A percentile compares a stretch with the other conserved stretches of the same genome.
Evolutionary conservation across 2,329 filamentous ascomycete genomes (phyloP).

Genomic region (Colletotrichum sp.): DNA sequence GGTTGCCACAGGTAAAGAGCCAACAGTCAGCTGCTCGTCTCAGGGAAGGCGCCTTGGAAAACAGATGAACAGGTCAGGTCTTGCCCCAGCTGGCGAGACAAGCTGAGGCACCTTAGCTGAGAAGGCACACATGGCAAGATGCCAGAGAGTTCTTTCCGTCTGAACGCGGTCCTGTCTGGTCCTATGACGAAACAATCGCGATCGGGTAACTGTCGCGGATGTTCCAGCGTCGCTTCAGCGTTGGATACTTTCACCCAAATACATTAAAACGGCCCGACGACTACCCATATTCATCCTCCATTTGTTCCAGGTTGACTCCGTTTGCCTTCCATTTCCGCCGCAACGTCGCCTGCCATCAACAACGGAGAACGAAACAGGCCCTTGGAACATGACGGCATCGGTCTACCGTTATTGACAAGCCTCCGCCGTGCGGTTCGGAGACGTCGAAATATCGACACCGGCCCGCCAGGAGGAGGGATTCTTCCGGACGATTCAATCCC

Average conservation of each 20-base stretch:
- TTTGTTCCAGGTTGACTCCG: neutral
- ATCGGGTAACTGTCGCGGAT: neutral
- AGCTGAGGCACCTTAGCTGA: neutral
- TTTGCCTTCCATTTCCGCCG: neutral
- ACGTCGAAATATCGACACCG: neutral
- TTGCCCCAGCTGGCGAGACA: neutral
- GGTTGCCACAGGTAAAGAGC: neutral
- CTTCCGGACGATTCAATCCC: neutral
- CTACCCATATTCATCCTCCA: neutral
- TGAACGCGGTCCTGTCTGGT: neutral
- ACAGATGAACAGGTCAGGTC: slow-evolving; percentile 1
- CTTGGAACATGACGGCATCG: neutral
- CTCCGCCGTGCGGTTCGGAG: neutral
- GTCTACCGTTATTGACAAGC: neutral
- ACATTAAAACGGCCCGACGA: neutral
- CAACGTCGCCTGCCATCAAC: neutral
- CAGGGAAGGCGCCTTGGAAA: neutral
- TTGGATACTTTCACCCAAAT: neutral
- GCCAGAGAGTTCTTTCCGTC: neutral
- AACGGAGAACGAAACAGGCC: neutral
- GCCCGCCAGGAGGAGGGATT: neutral
- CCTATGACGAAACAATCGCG: neutral
- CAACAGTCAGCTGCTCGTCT: neutral
- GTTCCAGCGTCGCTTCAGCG: neutral
- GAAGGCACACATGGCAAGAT: neutral